Evolutionary conservation across 139 green algal genomes (phyloP), one percentile per base, ranked within the genome.

Genomic region (Mesotaenium endlicherianum): DNA sequence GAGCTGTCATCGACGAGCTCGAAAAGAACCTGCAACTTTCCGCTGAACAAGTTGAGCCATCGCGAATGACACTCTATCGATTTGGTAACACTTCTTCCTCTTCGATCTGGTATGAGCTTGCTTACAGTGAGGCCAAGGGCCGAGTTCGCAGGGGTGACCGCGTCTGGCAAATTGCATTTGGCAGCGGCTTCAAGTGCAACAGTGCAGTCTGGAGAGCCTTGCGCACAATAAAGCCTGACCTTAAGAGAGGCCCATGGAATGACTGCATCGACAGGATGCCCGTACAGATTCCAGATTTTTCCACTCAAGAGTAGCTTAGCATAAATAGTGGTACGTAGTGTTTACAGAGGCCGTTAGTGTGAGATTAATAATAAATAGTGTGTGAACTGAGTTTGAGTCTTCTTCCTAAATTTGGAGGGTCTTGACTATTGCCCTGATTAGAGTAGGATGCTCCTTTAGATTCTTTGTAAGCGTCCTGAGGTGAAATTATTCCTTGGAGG

Each of bases 1-100:
- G 94, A 11, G 95, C 91, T 20, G 95, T 98, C 16, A 94, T 98
- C 43, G 95, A 98, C 68, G 95, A 97, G 87, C 97, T 98, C 70
- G 95, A 98, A 90, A 94, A 95, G 89, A 97, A 98, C 92, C 90
- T 98, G 75, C 67, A 91, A 53, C 87, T 97, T 42, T 89, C 83
- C 0, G 72, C 71, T 6, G 64, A 84, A 0, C 86, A 93, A 38
- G 90, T 94, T 53, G 91, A 94, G 81, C 94, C 95, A 39, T 93
- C 86, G 16, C 71, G 84, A 36, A 84, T 70, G 80, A 89, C 84
- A 20, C 80, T 89, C n/a, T 83, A 83, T 31, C 60, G 72, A 42
- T 92, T 85, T 39, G 87, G 87, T n/a, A 91, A 91, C 80, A 91
- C 86, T 17, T 90, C 80, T 31, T 80, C 44, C 67, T 86, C 78